Evolutionary conservation across 1,284 basidiomycete species (phyloP).

Genomic region (Moniliophthora roreri): DNA sequence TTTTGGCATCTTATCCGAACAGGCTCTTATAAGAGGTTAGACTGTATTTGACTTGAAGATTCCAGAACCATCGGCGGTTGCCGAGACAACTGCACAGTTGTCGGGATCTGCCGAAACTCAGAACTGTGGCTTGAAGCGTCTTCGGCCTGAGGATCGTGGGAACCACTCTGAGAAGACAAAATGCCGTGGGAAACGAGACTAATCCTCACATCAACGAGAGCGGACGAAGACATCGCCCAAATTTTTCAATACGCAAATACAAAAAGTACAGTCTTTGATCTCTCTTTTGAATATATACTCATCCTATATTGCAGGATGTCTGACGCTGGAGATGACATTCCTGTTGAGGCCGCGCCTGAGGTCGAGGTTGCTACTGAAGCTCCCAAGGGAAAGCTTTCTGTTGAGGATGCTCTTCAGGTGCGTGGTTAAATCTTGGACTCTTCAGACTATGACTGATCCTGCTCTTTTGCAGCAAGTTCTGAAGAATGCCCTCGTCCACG

Average conservation of each 20-base stretch:
- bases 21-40: too few species aligned
- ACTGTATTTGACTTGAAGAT: too few species aligned
- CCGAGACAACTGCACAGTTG: too few species aligned
- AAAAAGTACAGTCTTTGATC: constrained; percentile 41
- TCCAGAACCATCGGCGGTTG: too few species aligned
- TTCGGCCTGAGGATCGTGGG: too few species aligned
- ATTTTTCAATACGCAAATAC: constrained; percentile 27
- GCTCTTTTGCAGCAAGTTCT: constrained; percentile 72
- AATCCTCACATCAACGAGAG: constrained; percentile 77
- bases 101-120: too few species aligned
- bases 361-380: constrained; percentile 84
- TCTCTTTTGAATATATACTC: constrained; percentile 9
- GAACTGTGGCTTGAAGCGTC: too few species aligned
- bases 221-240: constrained; percentile 83
- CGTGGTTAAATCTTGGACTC: constrained; percentile 17
- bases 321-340: constrained; percentile 97
- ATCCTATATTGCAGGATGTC: constrained; percentile 69
- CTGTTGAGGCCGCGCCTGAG: constrained; percentile 76
- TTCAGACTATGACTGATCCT: background rate
- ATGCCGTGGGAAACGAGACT: background rate
- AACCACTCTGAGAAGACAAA: too few species aligned
- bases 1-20: too few species aligned
- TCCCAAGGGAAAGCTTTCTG: constrained; percentile 92
- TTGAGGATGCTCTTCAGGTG: constrained; percentile 98
- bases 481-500: constrained; percentile 96